Evolutionary conservation across 176 grass and related monocot genomes (phyloP), one percentile per base, ranked within the genome.

Genomic region (Calamus simplicifolius): DNA sequence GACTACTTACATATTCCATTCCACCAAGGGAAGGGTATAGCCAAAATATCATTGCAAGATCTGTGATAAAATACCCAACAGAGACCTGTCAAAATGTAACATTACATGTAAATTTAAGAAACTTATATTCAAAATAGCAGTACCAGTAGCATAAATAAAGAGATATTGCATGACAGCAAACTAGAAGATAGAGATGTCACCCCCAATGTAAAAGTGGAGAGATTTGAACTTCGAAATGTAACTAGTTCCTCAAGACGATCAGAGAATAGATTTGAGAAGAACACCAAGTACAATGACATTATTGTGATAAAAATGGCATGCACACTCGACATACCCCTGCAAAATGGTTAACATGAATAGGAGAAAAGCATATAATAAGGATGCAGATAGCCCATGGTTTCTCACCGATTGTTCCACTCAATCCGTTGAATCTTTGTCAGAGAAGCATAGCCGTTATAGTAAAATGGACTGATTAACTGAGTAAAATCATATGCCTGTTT

Each of bases 381-480:
- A 19, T 38, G 18, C 3, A 19, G 16, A 3, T 15, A 38, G 19
- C 55, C 27, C 17, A 19, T 19, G 28, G 48, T n/a, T 68, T 58
- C 54, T 69, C 57, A 98, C 93, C 93, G 88, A 58, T 98, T 98
- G 68, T 98, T 98, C 93, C 93, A 98, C 73, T 98, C 93, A 5
- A 85, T 67, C 48, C 82, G 79, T 61, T 98, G 93, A 66, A 83
- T 76, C 72, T 85, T 92, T 80, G 81, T 85, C 27, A 98, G 73
- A 72, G 61, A 98, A 85, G 79, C 30, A 78, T 85, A 85, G 27
- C 84, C 76, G 65, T 92, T 92, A 51, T 82, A 92, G 76, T 80
- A 92, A 64, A 85, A 80, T 25, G 87, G 80, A 79, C 84, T 98
- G 62, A 92, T 13, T 66, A 80, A 18, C 59, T 73, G 14, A 57